Percentiles rank a stretch among this genome's conserved stretches.
Conservation (phyloP, 2,329 filamentous ascomycete species). For the Fusarium miscanthi region DNA sequence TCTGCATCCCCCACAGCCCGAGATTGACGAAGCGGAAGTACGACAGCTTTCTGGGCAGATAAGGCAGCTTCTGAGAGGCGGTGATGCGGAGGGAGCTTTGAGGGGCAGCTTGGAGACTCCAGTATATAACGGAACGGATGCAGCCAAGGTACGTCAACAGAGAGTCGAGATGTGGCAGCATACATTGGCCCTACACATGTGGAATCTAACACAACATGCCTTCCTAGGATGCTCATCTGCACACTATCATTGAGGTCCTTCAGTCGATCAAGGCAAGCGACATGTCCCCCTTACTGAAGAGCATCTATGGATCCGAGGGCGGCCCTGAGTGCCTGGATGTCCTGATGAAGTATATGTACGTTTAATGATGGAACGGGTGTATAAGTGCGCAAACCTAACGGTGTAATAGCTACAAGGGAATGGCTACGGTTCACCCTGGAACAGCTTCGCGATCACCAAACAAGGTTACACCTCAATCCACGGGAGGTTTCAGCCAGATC, state of each 20-base stretch:
- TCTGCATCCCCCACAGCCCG: slow-evolving; percentile 79
- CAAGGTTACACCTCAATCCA: slow-evolving; percentile 76
- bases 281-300: slow-evolving; percentile 88
- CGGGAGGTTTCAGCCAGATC: slow-evolving; percentile 86
- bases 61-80: slow-evolving; percentile 85
- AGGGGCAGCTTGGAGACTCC: slow-evolving; percentile 86
- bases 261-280: slow-evolving; percentile 97
- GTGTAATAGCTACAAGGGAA: slow-evolving; percentile 82
- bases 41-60: slow-evolving; percentile 83
- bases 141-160: slow-evolving; percentile 63
- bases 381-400: slow-evolving; percentile 17
- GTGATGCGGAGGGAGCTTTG: slow-evolving; percentile 88
- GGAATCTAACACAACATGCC: not conserved
- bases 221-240: slow-evolving; percentile 81
- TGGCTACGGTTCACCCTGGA: slow-evolving; percentile 65
- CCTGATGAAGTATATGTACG: slow-evolving; percentile 97
- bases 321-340: slow-evolving; percentile 90
- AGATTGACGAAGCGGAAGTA: slow-evolving; percentile 81
- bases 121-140: slow-evolving; percentile 74
- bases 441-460: slow-evolving; percentile 57
- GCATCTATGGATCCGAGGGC: slow-evolving; percentile 80
- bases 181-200: not conserved
- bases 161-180: not conserved
- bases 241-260: slow-evolving; percentile 90
- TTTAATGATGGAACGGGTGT: slow-evolving; percentile 31